Evolutionary conservation across 2,329 filamentous ascomycete genomes (phyloP), one percentile per base, ranked within the genome.

Genomic region (Sarocladium strictum): DNA sequence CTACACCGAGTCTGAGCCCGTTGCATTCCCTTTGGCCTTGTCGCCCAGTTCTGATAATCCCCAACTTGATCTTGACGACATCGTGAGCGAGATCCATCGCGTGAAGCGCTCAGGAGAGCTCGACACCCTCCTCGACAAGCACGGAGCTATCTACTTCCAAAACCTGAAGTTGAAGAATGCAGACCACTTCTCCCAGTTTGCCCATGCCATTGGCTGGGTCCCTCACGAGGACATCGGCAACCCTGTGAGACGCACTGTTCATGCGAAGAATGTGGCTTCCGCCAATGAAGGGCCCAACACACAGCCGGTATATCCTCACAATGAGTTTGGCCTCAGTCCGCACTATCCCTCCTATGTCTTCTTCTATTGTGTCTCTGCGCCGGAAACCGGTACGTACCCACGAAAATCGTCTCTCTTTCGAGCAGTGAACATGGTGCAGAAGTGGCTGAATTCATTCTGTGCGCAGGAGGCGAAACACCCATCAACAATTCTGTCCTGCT

Each of bases 271-370:
- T 35, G 63, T 70, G 7, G 69, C 69, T 55, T 71, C 68, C 0
- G 68, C 68, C 0, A 71, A 70, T 33, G 67, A 71, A 54, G 68
- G 69, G 61, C 64, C 37, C 2, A 24, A n/a, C 14, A 32, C 56
- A 57, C 58, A 72, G n/a, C 69, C 69, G 0, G 71, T 70, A 23
- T 72, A 66, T 68, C 68, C 68, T 3, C 69, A 70, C 21, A 69
- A 66, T 29, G 69, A 71, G 55, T 71, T 70, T 29, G 69, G 69
- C 1, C 70, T 67, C 67, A 69, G 67, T 2, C 70, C 63, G 1
- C 66, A 70, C 53, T 66, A 71, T 43, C 69, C 69, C 2, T 61
- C 66, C 2, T 72, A 67, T 69, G 21, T 71, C 3, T 67, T 64
- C 1, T 70, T 70, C 54, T 63, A 58, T 11, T 62, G 61, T 4